Evolutionary conservation across 768 basidiomycete genomes (phyloP).

Genomic region (Suillus plorans): DNA sequence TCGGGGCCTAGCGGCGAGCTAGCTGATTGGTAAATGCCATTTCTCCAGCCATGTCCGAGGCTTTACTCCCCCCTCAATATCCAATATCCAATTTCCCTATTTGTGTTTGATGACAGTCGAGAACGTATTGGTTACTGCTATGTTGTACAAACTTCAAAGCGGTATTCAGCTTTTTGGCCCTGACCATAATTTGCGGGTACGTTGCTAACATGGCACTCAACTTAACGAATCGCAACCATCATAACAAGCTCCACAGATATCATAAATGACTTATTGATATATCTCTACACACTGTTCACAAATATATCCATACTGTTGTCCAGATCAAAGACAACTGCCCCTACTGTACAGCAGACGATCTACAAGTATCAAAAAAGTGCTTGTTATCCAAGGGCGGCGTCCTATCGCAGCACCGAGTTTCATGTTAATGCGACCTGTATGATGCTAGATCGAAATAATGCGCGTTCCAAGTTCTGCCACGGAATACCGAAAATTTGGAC

Average conservation of each 20-base stretch:
- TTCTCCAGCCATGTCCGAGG: conserved; percentile 29
- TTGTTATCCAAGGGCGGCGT: not conserved
- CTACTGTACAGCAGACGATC: not conserved
- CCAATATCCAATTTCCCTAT: too few relatives aligned
- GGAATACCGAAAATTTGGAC: conserved; percentile 39
- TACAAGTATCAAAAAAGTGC: not conserved
- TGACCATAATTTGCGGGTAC: too few relatives aligned
- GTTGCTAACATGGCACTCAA: too few relatives aligned
- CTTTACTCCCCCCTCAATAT: conserved; percentile 27
- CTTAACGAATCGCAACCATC: too few relatives aligned
- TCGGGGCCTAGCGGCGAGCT: conserved; percentile 22
- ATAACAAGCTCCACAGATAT: too few relatives aligned
- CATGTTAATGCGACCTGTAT: not conserved
- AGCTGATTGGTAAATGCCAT: conserved; percentile 33
- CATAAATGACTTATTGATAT: too few relatives aligned
- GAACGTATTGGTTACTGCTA: too few relatives aligned
- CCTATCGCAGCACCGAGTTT: not conserved
- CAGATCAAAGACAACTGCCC: not conserved
- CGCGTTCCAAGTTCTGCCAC: conserved; percentile 54
- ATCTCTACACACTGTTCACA: not conserved
- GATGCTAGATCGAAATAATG: conserved; percentile 40
- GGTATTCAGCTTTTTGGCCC: too few relatives aligned
- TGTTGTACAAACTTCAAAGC: too few relatives aligned
- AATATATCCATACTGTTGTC: not conserved
- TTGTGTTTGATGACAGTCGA: too few relatives aligned